phyloP scores from a whole-genome alignment of 257 asterid species.

The Sherardia arvensis region DNA sequence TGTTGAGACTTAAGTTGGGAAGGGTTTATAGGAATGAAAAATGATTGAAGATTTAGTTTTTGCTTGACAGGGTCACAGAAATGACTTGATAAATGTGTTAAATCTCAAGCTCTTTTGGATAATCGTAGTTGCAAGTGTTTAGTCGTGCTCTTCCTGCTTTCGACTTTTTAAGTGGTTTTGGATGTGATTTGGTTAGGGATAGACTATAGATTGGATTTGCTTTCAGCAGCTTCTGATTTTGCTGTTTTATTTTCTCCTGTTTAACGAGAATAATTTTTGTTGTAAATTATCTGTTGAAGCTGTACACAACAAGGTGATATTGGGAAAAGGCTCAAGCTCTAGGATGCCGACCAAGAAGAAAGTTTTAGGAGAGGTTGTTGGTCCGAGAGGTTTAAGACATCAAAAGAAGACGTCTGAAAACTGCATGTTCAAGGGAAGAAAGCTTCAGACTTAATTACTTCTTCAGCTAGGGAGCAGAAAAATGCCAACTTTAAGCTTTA shows the following conservation, averaged over 20 bases:
- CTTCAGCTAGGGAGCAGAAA: slow-evolving; percentile 85
- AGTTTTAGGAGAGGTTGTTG: slow-evolving; percentile 45
- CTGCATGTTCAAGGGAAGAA: slow-evolving; percentile 53
- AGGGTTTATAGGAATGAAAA: background rate
- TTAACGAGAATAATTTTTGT: background rate
- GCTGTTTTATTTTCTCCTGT: background rate
- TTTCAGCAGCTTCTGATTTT: too few species aligned
- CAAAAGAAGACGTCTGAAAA: slow-evolving; percentile 54
- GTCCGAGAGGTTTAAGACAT: slow-evolving; percentile 55
- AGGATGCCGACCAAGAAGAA: slow-evolving; percentile 72
- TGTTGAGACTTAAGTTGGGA: background rate
- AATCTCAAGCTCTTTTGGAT: background rate
- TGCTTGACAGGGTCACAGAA: too few species aligned
- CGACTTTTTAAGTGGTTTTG: too few species aligned
- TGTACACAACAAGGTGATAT: background rate
- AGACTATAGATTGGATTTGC: background rate
- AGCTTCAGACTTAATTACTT: slow-evolving; percentile 69
- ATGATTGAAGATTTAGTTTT: too few species aligned
- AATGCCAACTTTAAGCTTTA: slow-evolving; percentile 34
- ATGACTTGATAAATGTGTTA: background rate
- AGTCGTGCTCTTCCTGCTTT: too few species aligned
- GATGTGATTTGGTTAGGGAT: slow-evolving; percentile 10
- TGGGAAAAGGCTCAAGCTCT: slow-evolving; percentile 10
- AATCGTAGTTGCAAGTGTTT: background rate
- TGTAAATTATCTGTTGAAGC: background rate